Evolutionary conservation across 2,329 filamentous ascomycete species (phyloP).

Genomic region (Cytospora paraplurivora): DNA sequence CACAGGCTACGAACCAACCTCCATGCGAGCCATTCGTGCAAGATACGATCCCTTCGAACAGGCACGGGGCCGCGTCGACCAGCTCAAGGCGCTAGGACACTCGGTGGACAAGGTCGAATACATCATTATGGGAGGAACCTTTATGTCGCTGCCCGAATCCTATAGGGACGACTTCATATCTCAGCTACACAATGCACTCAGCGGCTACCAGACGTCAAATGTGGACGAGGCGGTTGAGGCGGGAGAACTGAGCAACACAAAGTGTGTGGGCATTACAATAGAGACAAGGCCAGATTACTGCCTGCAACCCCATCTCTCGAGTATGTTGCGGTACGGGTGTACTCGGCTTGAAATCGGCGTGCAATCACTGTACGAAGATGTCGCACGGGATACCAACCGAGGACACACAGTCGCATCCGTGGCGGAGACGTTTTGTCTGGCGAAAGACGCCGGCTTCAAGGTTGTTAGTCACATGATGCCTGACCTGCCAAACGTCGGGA

Average conservation of each 20-base stretch:
- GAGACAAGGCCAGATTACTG: constrained; percentile 98
- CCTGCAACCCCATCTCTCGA: constrained; percentile 88
- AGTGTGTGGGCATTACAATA: constrained; percentile 98
- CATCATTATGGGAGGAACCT: constrained; percentile 99
- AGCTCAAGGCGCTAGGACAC: constrained; percentile 92
- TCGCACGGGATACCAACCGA: constrained; percentile 95
- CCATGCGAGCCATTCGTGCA: constrained; percentile 95
- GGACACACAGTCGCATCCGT: constrained; percentile 95
- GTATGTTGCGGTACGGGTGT: constrained; percentile 97
- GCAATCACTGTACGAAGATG: constrained; percentile 95
- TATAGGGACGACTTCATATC: constrained; percentile 95
- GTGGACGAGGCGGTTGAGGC: constrained; percentile 95
- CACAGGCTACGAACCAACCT: constrained; percentile 96
- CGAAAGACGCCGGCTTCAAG: constrained; percentile 98
- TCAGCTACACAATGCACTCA: constrained; percentile 94
- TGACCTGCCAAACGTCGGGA: constrained; percentile 94
- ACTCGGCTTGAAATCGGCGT: constrained; percentile 94
- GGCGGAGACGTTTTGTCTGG: constrained; percentile 93
- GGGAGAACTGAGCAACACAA: constrained; percentile 94
- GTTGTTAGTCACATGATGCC: constrained; percentile 99
- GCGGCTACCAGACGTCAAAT: constrained; percentile 89
- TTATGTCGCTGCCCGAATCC: constrained; percentile 90
- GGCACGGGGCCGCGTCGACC: constrained; percentile 90
- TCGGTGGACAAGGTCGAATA: constrained; percentile 99
- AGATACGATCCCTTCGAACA: constrained; percentile 98